phyloP scores from a whole-genome alignment of 305 asterid genomes.

The Fraxinus greggii region DNA sequence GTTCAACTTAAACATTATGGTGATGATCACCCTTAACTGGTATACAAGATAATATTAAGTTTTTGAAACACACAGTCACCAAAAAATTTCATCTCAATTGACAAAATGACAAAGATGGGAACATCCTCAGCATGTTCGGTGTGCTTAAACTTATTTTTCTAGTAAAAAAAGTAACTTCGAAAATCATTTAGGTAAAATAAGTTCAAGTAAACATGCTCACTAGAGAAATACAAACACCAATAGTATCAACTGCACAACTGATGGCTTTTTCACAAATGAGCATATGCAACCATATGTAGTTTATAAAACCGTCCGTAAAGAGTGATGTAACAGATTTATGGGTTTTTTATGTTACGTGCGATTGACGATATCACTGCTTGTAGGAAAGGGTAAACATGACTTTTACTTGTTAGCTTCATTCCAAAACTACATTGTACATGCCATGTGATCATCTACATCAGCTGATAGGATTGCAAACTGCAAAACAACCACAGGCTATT shows the following conservation, averaged over 20 bases:
- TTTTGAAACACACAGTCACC: neutral
- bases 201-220: neutral
- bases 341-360: neutral
- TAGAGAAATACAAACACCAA: neutral
- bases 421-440: neutral
- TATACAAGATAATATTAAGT: neutral
- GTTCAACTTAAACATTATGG: neutral
- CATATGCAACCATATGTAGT: neutral
- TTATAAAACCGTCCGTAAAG: neutral
- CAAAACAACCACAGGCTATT: slow-evolving; percentile 22
- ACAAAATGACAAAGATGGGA: neutral
- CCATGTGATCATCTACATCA: neutral
- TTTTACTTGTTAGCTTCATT: neutral
- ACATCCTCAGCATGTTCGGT: neutral
- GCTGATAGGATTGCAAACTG: neutral
- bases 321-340: neutral
- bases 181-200: neutral
- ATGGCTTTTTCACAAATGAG: neutral
- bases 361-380: neutral
- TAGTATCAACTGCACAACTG: neutral
- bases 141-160: neutral
- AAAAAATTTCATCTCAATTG: neutral
- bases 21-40: neutral
- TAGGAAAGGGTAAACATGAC: neutral
- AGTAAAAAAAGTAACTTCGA: neutral